phyloP scores from a whole-genome alignment of 1,139 yeast species.

The Pichia sp. region DNA sequence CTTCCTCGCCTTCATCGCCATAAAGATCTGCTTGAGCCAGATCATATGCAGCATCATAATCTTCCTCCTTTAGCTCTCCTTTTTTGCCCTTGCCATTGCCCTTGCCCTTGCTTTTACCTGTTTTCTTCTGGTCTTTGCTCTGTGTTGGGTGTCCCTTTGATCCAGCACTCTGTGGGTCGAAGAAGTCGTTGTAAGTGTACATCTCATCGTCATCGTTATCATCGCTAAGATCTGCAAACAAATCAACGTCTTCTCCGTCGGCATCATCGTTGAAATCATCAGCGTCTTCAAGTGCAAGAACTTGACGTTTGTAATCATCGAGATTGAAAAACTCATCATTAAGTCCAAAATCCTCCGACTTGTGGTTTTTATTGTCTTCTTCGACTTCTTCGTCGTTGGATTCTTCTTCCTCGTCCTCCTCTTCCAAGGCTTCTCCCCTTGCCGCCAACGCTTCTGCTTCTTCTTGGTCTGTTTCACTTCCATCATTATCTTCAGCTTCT shows the following conservation, averaged over 20 bases:
- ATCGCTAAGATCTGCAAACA: constrained; percentile 55
- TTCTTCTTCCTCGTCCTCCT: constrained; percentile 18
- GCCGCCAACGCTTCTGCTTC: no score
- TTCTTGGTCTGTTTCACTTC: constrained; percentile 20
- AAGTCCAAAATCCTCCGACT: constrained; percentile 54
- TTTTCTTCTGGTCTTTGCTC: not conserved
- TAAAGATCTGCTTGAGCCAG: constrained; percentile 61
- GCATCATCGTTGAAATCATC: constrained; percentile 32
- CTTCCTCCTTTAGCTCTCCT: constrained; percentile 37
- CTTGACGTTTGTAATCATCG: constrained; percentile 80
- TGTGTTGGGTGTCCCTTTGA: not conserved
- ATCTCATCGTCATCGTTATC: constrained; percentile 66
- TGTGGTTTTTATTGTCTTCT: constrained; percentile 25
- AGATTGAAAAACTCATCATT: constrained; percentile 84
- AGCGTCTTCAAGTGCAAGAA: constrained; percentile 59
- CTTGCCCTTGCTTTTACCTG: constrained; percentile 10
- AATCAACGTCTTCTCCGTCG: constrained; percentile 57
- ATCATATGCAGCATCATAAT: constrained; percentile 48
- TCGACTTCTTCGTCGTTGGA: constrained; percentile 23
- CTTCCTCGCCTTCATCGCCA: constrained; percentile 52
- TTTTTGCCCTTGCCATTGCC: constrained; percentile 10
- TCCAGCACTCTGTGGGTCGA: constrained; percentile 36
- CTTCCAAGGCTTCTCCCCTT: constrained; percentile 21
- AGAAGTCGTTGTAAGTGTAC: constrained; percentile 70
- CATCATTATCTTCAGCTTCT: constrained; percentile 35